A percentile compares a stretch with the other conserved stretches of the same genome.
phyloP scores from a whole-genome alignment of 139 green algal genomes.

The Volvox africanus region DNA sequence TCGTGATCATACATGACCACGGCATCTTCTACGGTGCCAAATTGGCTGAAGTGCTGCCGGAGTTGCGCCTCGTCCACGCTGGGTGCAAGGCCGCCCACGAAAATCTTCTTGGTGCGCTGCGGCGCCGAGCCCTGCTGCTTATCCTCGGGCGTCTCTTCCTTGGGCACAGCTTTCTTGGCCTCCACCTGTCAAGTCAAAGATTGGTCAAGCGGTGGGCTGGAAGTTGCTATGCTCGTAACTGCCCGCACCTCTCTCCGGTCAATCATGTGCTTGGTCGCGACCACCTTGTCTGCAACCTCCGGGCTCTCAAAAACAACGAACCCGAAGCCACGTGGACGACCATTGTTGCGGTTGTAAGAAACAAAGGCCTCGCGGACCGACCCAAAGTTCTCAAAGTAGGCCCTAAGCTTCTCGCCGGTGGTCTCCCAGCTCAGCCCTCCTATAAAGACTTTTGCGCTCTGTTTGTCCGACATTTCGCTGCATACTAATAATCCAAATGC shows the following conservation, averaged over 20 bases:
- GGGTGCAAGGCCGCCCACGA: slow-evolving; percentile 94
- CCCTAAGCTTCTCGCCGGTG: slow-evolving; percentile 63
- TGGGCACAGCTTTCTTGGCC: slow-evolving; percentile 94
- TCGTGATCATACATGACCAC: slow-evolving; percentile 98
- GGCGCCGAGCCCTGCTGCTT: slow-evolving; percentile 61
- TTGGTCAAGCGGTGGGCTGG: slow-evolving; percentile 4
- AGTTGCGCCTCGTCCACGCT: slow-evolving; percentile 88
- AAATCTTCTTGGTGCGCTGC: slow-evolving; percentile 91
- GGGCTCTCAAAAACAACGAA: slow-evolving; percentile 94
- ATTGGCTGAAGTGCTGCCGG: slow-evolving; percentile 83
- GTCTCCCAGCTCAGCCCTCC: slow-evolving; percentile 90
- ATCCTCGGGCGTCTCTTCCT: slow-evolving; percentile 83
- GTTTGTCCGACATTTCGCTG: slow-evolving; percentile 47
- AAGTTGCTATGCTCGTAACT: slow-evolving; percentile 3
- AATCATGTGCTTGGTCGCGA: slow-evolving; percentile 90
- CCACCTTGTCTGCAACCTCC: slow-evolving; percentile 91
- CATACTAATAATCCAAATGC: neutral
- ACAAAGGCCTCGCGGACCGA: slow-evolving; percentile 90
- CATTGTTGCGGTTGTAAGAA: slow-evolving; percentile 90
- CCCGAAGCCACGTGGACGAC: slow-evolving; percentile 89
- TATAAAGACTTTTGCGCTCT: slow-evolving; percentile 81
- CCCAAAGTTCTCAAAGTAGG: slow-evolving; percentile 94
- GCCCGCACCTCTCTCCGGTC: slow-evolving; percentile 87
- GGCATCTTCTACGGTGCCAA: slow-evolving; percentile 86
- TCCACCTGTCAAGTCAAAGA: slow-evolving; percentile 84